Evolutionary conservation across 2,329 filamentous ascomycete genomes (phyloP).

Genomic region (Fusarium sp.): DNA sequence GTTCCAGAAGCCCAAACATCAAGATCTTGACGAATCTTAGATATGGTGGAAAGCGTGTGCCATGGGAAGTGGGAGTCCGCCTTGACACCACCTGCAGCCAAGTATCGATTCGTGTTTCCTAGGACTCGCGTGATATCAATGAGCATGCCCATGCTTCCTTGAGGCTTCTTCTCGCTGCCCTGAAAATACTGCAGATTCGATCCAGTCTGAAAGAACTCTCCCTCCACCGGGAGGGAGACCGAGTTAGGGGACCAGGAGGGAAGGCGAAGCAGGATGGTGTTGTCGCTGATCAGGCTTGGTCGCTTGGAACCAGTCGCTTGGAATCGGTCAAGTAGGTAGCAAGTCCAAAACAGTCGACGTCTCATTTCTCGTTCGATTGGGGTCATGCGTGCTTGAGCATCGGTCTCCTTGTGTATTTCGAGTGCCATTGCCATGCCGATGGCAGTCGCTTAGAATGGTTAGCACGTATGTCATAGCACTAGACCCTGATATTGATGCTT

Average conservation of each 20-base stretch:
- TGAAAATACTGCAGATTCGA: slow-evolving; percentile 81
- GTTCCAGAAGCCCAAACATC: slow-evolving; percentile 88
- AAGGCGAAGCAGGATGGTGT: slow-evolving; percentile 78
- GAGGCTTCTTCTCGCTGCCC: slow-evolving; percentile 74
- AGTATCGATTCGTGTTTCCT: slow-evolving; percentile 84
- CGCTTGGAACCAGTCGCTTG: slow-evolving; percentile 83
- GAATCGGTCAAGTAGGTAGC: slow-evolving; percentile 88
- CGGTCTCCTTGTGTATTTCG: slow-evolving; percentile 81
- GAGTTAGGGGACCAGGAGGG: slow-evolving; percentile 78
- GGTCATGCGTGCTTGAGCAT: slow-evolving; percentile 69
- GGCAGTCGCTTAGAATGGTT: slow-evolving; percentile 69
- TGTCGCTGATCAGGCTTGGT: slow-evolving; percentile 82
- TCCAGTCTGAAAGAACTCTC: slow-evolving; percentile 82
- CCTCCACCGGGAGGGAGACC: slow-evolving; percentile 72
- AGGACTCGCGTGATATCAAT: slow-evolving; percentile 87
- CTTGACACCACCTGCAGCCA: slow-evolving; percentile 86
- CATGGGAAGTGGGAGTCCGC: slow-evolving; percentile 92
- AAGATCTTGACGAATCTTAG: slow-evolving; percentile 85
- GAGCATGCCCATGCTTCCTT: slow-evolving; percentile 82
- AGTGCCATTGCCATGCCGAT: slow-evolving; percentile 86
- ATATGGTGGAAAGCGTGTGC: slow-evolving; percentile 86
- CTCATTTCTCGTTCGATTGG: slow-evolving; percentile 79
- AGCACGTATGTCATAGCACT: slow-evolving; percentile 41
- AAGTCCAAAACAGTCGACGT: slow-evolving; percentile 87
- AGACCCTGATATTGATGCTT: slow-evolving; percentile 44